A percentile compares a stretch with the other conserved stretches of the same genome.
phyloP scores from a whole-genome alignment of 805 yeast genomes.

The Wickerhamomyces xylosicus region DNA sequence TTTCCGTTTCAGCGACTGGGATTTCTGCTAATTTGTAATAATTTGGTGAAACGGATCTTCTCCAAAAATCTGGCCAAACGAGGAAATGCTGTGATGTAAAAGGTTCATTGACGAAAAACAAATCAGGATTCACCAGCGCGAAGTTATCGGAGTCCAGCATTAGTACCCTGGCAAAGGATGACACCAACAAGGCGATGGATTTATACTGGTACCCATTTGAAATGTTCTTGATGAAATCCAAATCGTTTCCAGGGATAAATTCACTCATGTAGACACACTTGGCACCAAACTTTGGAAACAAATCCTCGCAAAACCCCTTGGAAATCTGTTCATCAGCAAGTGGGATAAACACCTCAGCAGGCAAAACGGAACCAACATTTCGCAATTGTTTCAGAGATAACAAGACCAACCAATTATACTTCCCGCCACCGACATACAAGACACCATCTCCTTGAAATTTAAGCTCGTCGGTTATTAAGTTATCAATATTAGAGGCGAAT shows the following conservation, averaged over 20 bases:
- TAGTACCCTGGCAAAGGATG: slow-evolving; percentile 67
- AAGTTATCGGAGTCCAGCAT: slow-evolving; percentile 70
- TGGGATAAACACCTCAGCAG: slow-evolving; percentile 79
- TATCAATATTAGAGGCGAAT: slow-evolving; percentile 24
- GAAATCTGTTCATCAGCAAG: slow-evolving; percentile 53
- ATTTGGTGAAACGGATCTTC: slow-evolving; percentile 51
- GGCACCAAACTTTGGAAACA: slow-evolving; percentile 60
- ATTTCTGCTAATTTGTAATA: slow-evolving; percentile 43
- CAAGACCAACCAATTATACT: slow-evolving; percentile 52
- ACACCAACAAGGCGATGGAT: slow-evolving; percentile 62
- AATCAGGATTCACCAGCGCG: slow-evolving; percentile 40
- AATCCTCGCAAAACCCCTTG: slow-evolving; percentile 51
- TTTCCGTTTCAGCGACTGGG: slow-evolving; percentile 23
- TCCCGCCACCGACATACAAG: slow-evolving; percentile 69
- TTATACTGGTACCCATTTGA: slow-evolving; percentile 55
- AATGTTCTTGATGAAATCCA: slow-evolving; percentile 31
- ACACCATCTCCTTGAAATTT: slow-evolving; percentile 43
- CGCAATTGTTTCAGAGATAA: slow-evolving; percentile 45
- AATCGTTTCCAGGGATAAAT: slow-evolving; percentile 21
- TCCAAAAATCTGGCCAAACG: slow-evolving; percentile 68
- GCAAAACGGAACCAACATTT: slow-evolving; percentile 54
- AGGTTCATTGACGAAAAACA: slow-evolving; percentile 27
- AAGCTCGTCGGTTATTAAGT: slow-evolving; percentile 27
- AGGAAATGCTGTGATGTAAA: slow-evolving; percentile 29
- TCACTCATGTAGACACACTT: slow-evolving; percentile 45